A percentile compares a stretch with the other conserved stretches of the same genome.
Evolutionary conservation across 2,329 filamentous ascomycete genomes (phyloP).

Genomic region (Trichoderma sp.): DNA sequence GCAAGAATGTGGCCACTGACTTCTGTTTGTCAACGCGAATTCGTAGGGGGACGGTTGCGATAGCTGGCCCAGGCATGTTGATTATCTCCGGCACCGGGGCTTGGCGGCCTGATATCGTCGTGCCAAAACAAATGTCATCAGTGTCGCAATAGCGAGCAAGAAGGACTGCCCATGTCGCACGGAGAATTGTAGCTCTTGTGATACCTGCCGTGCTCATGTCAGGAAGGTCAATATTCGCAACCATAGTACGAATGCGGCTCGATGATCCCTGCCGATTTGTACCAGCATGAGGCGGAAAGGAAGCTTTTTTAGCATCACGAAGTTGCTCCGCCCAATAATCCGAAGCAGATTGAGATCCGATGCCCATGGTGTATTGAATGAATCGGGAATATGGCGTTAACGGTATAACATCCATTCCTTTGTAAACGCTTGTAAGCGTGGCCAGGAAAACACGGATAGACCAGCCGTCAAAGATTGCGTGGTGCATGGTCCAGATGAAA

Average conservation of each 20-base stretch:
- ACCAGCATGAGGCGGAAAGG: not conserved
- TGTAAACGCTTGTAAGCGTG: not conserved
- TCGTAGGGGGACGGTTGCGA: constrained; percentile 14
- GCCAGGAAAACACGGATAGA: constrained; percentile 10
- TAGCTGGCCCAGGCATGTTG: constrained; percentile 20
- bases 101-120: constrained; percentile 23
- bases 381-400: not conserved
- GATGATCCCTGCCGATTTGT: not conserved
- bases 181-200: constrained; percentile 25
- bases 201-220: not conserved
- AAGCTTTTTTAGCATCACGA: not conserved
- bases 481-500: constrained; percentile 15
- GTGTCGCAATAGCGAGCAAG: constrained; percentile 36
- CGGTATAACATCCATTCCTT: not conserved
- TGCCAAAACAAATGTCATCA: constrained; percentile 23
- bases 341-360: not conserved
- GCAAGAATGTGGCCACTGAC: not conserved
- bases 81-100: constrained; percentile 21
- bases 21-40: not conserved
- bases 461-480: constrained; percentile 26
- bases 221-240: not conserved
- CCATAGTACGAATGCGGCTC: not conserved
- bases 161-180: constrained; percentile 33
- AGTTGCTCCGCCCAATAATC: constrained; percentile 7
- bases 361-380: constrained; percentile 7